Conservation (phyloP, 768 basidiomycete genomes). For the Fistulinella prunicolor region DNA sequence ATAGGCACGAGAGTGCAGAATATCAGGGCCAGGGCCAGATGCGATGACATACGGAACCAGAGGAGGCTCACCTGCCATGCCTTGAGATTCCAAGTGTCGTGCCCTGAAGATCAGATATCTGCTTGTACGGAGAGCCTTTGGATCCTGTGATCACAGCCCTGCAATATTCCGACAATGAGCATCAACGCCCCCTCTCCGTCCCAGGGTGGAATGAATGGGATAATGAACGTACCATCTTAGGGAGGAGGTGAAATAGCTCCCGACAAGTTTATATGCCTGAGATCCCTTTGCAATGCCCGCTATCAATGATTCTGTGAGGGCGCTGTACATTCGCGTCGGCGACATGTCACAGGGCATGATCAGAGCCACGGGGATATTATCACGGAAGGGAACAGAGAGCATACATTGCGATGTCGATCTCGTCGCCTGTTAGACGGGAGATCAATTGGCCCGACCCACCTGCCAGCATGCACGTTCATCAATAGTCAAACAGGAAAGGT, state of each 20-base stretch:
- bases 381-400: conserved; percentile 17
- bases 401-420: conserved; percentile 83
- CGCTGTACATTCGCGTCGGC: conserved; percentile 42
- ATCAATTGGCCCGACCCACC: conserved; percentile 88
- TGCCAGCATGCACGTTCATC: conserved; percentile 28
- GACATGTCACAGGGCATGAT: neutral
- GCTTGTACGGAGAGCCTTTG: conserved; percentile 63
- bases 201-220: too few relatives aligned
- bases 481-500: conserved; percentile 15
- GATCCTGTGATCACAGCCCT: conserved; percentile 92
- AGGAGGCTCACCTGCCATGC: conserved; percentile 60
- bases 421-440: conserved; percentile 64
- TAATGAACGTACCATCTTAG: conserved; percentile 66
- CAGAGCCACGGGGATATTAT: neutral
- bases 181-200: too few relatives aligned
- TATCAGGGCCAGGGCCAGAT: neutral
- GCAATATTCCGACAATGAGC: too few relatives aligned
- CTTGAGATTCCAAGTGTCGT: conserved; percentile 89
- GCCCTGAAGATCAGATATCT: conserved; percentile 71
- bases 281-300: conserved; percentile 92
- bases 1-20: conserved; percentile 1
- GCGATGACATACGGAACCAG: neutral
- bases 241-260: conserved; percentile 87
- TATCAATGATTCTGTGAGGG: conserved; percentile 87
- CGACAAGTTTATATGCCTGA: conserved; percentile 84